Evolutionary conservation across 2,329 filamentous ascomycete species (phyloP).

Genomic region (Fusarium floridanum): DNA sequence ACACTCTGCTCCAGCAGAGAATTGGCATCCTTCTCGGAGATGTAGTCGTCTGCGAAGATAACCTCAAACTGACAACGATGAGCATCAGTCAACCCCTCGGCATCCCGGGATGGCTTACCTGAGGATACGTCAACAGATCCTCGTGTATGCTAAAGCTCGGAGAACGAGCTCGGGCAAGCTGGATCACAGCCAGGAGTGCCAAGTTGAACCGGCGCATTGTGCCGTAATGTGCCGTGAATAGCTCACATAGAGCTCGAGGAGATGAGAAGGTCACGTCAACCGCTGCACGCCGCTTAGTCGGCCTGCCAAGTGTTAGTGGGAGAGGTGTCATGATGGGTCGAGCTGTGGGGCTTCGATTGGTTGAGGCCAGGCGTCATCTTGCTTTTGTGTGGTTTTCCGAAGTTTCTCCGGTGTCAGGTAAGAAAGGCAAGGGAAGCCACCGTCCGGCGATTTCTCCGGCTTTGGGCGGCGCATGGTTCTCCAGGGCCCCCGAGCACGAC

Average conservation of each 20-base stretch:
- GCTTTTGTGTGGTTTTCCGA: constrained; percentile 17
- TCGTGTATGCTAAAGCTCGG: constrained; percentile 86
- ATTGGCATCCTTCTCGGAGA: constrained; percentile 78
- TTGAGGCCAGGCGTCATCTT: constrained; percentile 24
- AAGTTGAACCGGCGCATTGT: constrained; percentile 66
- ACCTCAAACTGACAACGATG: constrained; percentile 77
- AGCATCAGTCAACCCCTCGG: constrained; percentile 14
- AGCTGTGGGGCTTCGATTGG: constrained; percentile 37
- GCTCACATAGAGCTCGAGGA: constrained; percentile 48
- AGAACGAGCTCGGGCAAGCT: constrained; percentile 62
- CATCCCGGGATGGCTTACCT: constrained; percentile 66
- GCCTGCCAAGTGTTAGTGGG: constrained; percentile 36
- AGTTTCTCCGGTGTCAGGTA: constrained; percentile 41
- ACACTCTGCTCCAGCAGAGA: constrained; percentile 64
- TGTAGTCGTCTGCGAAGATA: constrained; percentile 77
- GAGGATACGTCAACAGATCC: constrained; percentile 87
- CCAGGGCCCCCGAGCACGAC: constrained; percentile 10
- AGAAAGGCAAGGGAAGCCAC: neutral
- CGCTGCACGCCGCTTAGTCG: neutral
- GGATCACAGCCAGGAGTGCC: constrained; percentile 58
- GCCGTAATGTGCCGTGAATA: constrained; percentile 40
- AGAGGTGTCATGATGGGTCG: constrained; percentile 50
- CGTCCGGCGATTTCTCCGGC: constrained; percentile 14
- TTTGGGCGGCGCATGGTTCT: constrained; percentile 24
- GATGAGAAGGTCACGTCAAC: constrained; percentile 23